Percentiles rank a stretch among this genome's conserved stretches.
These are phyloP conservation scores for Macaranga tanarius DNA, from an alignment of 441 rosid genomes.

Conservation along the genomic window DNA sequence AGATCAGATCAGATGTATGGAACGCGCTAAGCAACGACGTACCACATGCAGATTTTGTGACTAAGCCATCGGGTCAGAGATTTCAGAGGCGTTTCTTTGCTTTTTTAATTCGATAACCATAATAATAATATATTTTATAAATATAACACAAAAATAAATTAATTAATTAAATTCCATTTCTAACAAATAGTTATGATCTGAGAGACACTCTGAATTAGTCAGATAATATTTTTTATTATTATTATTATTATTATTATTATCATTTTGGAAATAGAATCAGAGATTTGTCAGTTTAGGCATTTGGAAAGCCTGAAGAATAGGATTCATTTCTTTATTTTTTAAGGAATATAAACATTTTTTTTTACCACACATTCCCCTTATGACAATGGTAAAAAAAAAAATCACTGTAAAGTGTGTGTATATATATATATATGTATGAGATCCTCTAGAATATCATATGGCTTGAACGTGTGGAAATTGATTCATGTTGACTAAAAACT, in stretches of 20 bases:
- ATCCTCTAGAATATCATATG: too few species aligned
- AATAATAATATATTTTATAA: too few species aligned
- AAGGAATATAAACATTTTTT: background rate
- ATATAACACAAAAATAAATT: too few species aligned
- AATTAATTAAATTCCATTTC: constrained; percentile 20
- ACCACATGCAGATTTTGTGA: constrained; percentile 87
- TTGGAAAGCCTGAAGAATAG: constrained; percentile 61
- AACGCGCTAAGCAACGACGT: constrained; percentile 49
- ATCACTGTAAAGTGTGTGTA: too few species aligned
- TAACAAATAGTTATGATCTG: background rate
- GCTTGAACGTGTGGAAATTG: background rate
- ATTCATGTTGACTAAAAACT: background rate
- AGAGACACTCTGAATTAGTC: background rate
- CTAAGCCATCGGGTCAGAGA: constrained; percentile 82
- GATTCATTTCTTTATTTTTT: constrained; percentile 22
- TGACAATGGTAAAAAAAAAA: too few species aligned
- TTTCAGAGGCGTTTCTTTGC: constrained; percentile 50
- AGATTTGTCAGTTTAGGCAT: constrained; percentile 46
- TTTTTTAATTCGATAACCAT: too few species aligned
- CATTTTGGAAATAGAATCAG: constrained; percentile 25
- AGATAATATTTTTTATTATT: background rate
- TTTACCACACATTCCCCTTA: too few species aligned
- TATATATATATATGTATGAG: too few species aligned
- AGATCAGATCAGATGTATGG: background rate
- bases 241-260: background rate